Conservation (phyloP, 2,329 filamentous ascomycete species). For the Neobulgaria alba region DNA sequence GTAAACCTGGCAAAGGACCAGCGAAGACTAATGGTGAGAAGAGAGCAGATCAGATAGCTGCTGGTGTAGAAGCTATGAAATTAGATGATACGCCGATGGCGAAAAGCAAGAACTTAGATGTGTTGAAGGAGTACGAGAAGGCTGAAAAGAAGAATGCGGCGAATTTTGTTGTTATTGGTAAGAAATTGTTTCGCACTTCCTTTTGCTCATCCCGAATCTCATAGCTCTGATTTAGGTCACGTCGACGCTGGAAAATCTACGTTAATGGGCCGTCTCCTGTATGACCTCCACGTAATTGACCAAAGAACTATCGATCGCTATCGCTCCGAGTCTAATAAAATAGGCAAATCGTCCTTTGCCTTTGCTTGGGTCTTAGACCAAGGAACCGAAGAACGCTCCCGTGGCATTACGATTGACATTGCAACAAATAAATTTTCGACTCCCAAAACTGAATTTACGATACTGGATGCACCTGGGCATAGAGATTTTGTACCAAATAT, state of each 20-base stretch:
- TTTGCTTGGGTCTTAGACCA: constrained; percentile 96
- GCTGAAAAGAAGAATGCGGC: constrained; percentile 68
- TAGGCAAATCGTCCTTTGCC: constrained; percentile 92
- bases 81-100: constrained; percentile 47
- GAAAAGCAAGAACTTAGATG: constrained; percentile 74
- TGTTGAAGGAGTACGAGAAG: constrained; percentile 71
- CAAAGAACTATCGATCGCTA: constrained; percentile 84
- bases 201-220: not conserved
- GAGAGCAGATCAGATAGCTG: constrained; percentile 35
- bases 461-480: constrained; percentile 91
- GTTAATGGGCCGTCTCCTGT: constrained; percentile 87
- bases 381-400: constrained; percentile 75
- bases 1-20: constrained; percentile 30
- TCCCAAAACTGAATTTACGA: constrained; percentile 77
- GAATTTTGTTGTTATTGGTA: constrained; percentile 90
- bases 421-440: constrained; percentile 94
- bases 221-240: constrained; percentile 58
- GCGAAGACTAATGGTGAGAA: constrained; percentile 33
- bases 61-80: constrained; percentile 37
- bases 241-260: constrained; percentile 98
- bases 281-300: constrained; percentile 82
- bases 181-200: not conserved
- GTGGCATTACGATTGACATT: constrained; percentile 94
- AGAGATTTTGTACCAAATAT: constrained; percentile 97
- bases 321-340: constrained; percentile 76